phyloP scores from a whole-genome alignment of 345 rosid genomes.

The Balakata baccata region DNA sequence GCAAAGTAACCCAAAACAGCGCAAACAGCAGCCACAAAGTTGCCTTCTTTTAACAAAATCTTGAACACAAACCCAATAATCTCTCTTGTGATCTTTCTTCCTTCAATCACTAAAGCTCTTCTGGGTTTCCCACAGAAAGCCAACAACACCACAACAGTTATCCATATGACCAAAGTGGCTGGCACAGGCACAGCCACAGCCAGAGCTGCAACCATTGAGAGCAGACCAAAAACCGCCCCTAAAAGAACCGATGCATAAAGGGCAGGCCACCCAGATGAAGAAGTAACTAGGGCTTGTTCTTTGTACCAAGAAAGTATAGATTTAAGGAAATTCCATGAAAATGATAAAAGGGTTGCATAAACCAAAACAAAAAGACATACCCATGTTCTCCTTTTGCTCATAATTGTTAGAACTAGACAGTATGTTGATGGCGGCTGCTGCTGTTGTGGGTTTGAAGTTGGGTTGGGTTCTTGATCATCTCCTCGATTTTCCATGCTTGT shows the following conservation, averaged over 20 bases:
- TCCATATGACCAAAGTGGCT: slow-evolving; percentile 82
- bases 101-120: slow-evolving; percentile 60
- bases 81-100: slow-evolving; percentile 72
- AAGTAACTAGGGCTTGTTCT: slow-evolving; percentile 18
- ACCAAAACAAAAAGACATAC: slow-evolving; percentile 76
- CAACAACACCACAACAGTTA: slow-evolving; percentile 64
- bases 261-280: slow-evolving; percentile 71
- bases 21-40: slow-evolving; percentile 73
- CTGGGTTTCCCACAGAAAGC: slow-evolving; percentile 85
- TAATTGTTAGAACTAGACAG: slow-evolving; percentile 49
- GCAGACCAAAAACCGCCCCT: slow-evolving; percentile 74
- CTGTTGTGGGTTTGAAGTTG: slow-evolving; percentile 24
- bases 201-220: slow-evolving; percentile 92
- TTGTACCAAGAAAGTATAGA: slow-evolving; percentile 61
- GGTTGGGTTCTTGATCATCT: slow-evolving; percentile 10
- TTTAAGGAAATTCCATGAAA: slow-evolving; percentile 70
- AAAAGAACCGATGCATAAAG: slow-evolving; percentile 83
- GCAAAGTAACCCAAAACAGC: slow-evolving; percentile 75
- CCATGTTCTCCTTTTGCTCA: slow-evolving; percentile 98
- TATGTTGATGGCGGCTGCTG: slow-evolving; percentile 32
- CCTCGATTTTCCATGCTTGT: slow-evolving; percentile 38
- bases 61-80: slow-evolving; percentile 59
- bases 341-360: slow-evolving; percentile 60
- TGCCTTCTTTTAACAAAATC: slow-evolving; percentile 78
- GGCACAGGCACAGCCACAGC: slow-evolving; percentile 95